Evolutionary conservation across 164 flowering plant species (phyloP).

Genomic region (Sextonia rubra): DNA sequence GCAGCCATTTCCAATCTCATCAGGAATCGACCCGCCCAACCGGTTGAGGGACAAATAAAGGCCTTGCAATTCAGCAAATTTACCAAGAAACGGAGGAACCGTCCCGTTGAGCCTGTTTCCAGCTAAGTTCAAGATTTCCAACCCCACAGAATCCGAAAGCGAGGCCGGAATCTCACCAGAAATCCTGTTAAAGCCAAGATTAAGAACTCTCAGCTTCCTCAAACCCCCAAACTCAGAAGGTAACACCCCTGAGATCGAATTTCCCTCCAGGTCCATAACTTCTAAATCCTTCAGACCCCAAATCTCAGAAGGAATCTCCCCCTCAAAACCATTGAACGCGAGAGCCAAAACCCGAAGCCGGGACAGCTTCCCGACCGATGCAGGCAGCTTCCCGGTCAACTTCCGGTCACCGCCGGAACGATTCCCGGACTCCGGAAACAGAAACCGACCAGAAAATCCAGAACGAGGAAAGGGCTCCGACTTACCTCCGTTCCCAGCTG

Average conservation of each 20-base stretch:
- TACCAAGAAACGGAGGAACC: constrained; percentile 45
- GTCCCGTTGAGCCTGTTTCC: constrained; percentile 45
- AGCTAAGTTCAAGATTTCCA: constrained; percentile 50
- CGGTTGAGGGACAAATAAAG: constrained; percentile 58
- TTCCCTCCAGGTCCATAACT: constrained; percentile 74
- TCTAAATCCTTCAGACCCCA: constrained; percentile 52
- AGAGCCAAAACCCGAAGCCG: constrained; percentile 64
- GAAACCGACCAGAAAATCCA: constrained; percentile 16
- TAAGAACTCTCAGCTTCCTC: constrained; percentile 45
- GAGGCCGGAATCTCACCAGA: constrained; percentile 40
- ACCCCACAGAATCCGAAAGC: constrained; percentile 28
- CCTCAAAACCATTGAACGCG: constrained; percentile 47
- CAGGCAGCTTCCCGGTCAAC: constrained; percentile 46
- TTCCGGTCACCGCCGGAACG: constrained; percentile 19
- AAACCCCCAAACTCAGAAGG: constrained; percentile 35
- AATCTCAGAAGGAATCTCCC: constrained; percentile 53
- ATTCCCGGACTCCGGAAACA: not conserved
- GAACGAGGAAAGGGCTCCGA: constrained; percentile 26
- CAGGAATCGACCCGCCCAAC: constrained; percentile 51
- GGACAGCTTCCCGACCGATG: constrained; percentile 34
- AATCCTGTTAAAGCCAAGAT: constrained; percentile 49
- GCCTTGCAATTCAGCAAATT: constrained; percentile 34
- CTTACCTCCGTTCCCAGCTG: no score
- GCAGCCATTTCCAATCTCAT: constrained; percentile 44
- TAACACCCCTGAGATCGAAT: constrained; percentile 44